Percentiles rank a stretch among this genome's conserved stretches.
Evolutionary conservation across 2,329 filamentous ascomycete genomes (phyloP).

Genomic region (Ceratocystis lukuohia): DNA sequence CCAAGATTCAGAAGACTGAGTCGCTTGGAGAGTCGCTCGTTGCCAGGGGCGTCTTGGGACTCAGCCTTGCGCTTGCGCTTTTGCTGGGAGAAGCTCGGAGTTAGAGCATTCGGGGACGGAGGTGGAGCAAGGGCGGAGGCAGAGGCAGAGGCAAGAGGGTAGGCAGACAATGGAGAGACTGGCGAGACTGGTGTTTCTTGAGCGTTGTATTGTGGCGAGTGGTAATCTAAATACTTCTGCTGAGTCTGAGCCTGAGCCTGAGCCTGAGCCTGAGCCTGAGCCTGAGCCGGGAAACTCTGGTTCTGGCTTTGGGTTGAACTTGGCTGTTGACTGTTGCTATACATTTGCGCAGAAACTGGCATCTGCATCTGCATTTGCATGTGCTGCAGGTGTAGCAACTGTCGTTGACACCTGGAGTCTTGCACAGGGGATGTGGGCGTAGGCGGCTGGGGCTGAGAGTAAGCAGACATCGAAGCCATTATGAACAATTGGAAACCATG

Average conservation of each 20-base stretch:
- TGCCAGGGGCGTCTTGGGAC: constrained; percentile 37
- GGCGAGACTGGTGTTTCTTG: neutral
- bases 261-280: neutral
- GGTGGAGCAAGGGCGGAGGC: neutral
- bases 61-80: constrained; percentile 42
- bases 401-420: constrained; percentile 7
- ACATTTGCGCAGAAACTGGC: neutral
- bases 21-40: constrained; percentile 69
- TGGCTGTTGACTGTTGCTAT: neutral
- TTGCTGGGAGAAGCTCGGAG: constrained; percentile 20
- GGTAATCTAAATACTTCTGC: neutral
- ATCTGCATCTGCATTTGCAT: constrained; percentile 7
- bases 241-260: neutral
- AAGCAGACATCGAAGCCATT: constrained; percentile 14
- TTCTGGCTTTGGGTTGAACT: too few species aligned
- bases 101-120: too few species aligned
- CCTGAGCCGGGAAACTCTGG: neutral
- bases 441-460: constrained; percentile 9
- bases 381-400: constrained; percentile 3
- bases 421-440: neutral
- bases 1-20: constrained; percentile 72
- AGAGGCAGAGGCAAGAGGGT: constrained; percentile 13
- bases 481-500: neutral
- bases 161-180: neutral
- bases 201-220: neutral